These are phyloP conservation scores for Penicillium sp. DNA, from an alignment of 2,329 filamentous ascomycete genomes.

Conservation along the genomic window DNA sequence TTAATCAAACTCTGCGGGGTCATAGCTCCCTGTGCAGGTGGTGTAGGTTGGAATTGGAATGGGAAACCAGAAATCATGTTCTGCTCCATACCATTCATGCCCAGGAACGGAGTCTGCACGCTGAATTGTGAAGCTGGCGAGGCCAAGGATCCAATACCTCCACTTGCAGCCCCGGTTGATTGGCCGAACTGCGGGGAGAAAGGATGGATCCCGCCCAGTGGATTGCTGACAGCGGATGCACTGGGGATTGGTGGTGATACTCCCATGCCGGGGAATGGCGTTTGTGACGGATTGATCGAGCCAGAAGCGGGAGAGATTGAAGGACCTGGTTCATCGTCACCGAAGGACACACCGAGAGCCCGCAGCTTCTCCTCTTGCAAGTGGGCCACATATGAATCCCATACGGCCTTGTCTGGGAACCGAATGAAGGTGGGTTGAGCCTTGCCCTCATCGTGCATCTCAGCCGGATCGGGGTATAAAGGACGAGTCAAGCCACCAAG, in stretches of 20 bases:
- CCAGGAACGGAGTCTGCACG: constrained; percentile 59
- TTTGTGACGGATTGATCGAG: constrained; percentile 63
- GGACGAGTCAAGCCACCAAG: constrained; percentile 46
- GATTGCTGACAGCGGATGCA: constrained; percentile 73
- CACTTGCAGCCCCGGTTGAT: constrained; percentile 60
- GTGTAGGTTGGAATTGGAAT: constrained; percentile 63
- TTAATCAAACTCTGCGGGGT: constrained; percentile 47
- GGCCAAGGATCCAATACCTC: constrained; percentile 63
- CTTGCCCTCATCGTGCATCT: constrained; percentile 37
- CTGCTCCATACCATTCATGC: constrained; percentile 56
- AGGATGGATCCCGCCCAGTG: constrained; percentile 59
- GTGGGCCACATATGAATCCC: constrained; percentile 78
- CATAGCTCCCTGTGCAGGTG: constrained; percentile 48
- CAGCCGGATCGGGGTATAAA: constrained; percentile 43
- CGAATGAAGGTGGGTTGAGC: constrained; percentile 36
- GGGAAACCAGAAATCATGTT: constrained; percentile 68
- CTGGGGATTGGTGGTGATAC: constrained; percentile 83
- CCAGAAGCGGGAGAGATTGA: constrained; percentile 67
- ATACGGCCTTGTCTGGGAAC: constrained; percentile 54
- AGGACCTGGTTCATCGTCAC: constrained; percentile 68
- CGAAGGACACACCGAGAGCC: constrained; percentile 82
- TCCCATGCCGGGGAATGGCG: constrained; percentile 71
- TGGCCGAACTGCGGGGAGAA: constrained; percentile 63
- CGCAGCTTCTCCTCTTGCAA: constrained; percentile 89
- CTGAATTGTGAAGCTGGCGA: constrained; percentile 71